Evolutionary conservation across 2,329 filamentous ascomycete genomes (phyloP), one percentile per base, ranked within the genome.

Genomic region (Rugonectria rugulosa): DNA sequence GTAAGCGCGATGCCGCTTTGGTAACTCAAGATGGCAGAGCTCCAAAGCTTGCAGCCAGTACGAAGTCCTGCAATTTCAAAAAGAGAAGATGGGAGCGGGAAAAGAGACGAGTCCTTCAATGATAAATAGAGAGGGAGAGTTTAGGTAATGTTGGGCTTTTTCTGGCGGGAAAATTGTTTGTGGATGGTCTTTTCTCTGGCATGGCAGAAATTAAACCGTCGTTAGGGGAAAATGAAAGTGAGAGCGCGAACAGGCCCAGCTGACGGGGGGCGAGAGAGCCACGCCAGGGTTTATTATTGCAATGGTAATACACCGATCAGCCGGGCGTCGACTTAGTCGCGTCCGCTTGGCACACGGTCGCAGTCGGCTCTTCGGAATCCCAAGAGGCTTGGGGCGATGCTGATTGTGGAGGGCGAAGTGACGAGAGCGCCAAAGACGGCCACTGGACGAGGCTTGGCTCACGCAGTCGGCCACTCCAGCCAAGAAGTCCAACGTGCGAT

Each of bases 1-100:
- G 61, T 66, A 67, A 67, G 65, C 61, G 56, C 59, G 62, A 67
- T 53, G 55, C 60, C 56, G 53, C 55, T 67, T 67, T 59, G 42
- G 60, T 62, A 50, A 42, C 55, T 34, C 48, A 48, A 42, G 43
- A 54, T 49, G 51, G 32, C 51, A 61, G 60, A 54, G 61, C 61
- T 11, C 57, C 58, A 55, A 53, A 49, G 44, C 45, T 56, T 62
- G 59, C 47, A 49, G 45, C n/a, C n/a, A n/a, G n/a, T n/a, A n/a
- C n/a, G 15, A 24, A 50, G 45, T 48, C 42, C 55, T 38, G 34
- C 20, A 26, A 24, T 36, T 11, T 34, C 23, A 38, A 19, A 34
- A 20, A 7, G 34, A 15, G 12, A 34, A 19, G 14, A 45, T n/a
- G n/a, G 7, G 6, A 31, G 41, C 42, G 14, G 38, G 40, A 29